Evolutionary conservation across 306 rosid species (phyloP), one percentile per base, ranked within the genome.

Genomic region (Trifolium repens): DNA sequence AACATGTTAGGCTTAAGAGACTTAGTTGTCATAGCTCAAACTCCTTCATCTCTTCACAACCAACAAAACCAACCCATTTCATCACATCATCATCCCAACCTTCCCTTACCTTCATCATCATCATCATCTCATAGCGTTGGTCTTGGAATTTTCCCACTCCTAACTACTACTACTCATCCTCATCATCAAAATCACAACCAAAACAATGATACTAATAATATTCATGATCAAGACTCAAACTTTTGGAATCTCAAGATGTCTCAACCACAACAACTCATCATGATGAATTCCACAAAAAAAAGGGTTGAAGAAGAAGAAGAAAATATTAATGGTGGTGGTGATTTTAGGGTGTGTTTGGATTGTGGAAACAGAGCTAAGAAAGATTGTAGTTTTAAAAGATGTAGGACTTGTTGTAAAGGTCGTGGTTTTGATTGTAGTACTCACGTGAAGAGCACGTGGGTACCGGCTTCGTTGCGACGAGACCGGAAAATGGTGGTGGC

Each of bases 381-480:
- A 79, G 98, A 85, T 49, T 93, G 98, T 30, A 81, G 72, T 15
- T 85, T 11, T 40, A 73, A 72, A 19, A 86, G 96, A 78, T 90
- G 98, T 65, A 88, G 96, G 84, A 92, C 96, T 78, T 92, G 98
- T 71, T 92, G 98, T 70, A 89, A 87, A 35, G 92, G 86, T 35
- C 91, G 94, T 40, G 94, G 92, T 34, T 81, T 75, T 71, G 81
- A 89, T 54, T 93, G 96, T 60, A 82, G 42, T 67, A 90, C 96
- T 71, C 98, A 90, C 81, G 81, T 90, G 79, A 93, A 72, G 84
- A 93, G 98, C 91, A 93, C 97, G 76, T 92, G 96, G 97, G 81
- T 87, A 2, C 86, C 93, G 1, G 92, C 89, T 0, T 26, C 93
- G 1, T 73, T 83, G 3, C 81, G 97, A 47, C 82, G 96, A 5